Evolutionary conservation across 2,329 filamentous ascomycete genomes (phyloP).

Genomic region (Lasiodiplodia citricola): DNA sequence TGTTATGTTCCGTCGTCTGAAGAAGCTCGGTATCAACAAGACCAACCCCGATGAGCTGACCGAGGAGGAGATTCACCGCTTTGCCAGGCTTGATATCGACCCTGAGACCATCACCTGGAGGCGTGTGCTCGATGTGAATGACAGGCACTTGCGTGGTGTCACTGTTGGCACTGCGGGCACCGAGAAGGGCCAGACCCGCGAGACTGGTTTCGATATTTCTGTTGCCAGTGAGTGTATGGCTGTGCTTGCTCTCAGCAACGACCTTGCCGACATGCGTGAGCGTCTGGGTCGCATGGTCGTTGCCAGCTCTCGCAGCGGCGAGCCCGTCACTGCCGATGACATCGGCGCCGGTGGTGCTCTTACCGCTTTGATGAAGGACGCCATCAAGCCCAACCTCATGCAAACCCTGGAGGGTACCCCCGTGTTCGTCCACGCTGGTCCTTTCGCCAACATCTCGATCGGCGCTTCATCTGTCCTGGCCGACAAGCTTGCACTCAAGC

Average conservation of each 20-base stretch:
- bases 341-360: slow-evolving; percentile 90
- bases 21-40: slow-evolving; percentile 96
- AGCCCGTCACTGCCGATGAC: slow-evolving; percentile 95
- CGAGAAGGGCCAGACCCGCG: slow-evolving; percentile 84
- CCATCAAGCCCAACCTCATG: slow-evolving; percentile 99
- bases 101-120: slow-evolving; percentile 97
- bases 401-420: slow-evolving; percentile 96
- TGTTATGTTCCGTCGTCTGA: slow-evolving; percentile 89
- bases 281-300: slow-evolving; percentile 95
- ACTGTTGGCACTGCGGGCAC: slow-evolving; percentile 87
- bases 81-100: slow-evolving; percentile 95
- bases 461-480: slow-evolving; percentile 95
- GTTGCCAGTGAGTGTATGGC: slow-evolving; percentile 99
- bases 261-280: slow-evolving; percentile 86
- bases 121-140: slow-evolving; percentile 95
- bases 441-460: slow-evolving; percentile 98
- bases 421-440: slow-evolving; percentile 95
- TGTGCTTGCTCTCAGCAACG: slow-evolving; percentile 90
- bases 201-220: slow-evolving; percentile 97
- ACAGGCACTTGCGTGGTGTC: slow-evolving; percentile 87
- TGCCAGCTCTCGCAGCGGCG: slow-evolving; percentile 81
- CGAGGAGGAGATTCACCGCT: slow-evolving; percentile 82
- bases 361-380: slow-evolving; percentile 94
- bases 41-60: slow-evolving; percentile 90
- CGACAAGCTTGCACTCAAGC: slow-evolving; percentile 93